phyloP scores from a whole-genome alignment of 495 filamentous ascomycete genomes.

The Xylaria scruposa region DNA sequence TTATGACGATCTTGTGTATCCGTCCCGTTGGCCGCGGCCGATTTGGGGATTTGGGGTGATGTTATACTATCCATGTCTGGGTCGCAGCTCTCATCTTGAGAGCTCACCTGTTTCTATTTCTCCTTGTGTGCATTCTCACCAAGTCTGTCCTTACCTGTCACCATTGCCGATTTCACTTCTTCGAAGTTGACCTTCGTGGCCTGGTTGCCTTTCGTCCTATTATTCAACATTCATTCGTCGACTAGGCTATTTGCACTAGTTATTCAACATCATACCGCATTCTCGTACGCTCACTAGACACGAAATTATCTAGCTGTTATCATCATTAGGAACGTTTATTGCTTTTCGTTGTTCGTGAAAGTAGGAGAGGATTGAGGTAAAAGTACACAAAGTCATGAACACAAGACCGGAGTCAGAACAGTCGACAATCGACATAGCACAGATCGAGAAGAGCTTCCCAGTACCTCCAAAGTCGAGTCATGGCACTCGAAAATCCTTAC shows the following conservation, averaged over 20 bases:
- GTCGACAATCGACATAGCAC: conserved; percentile 32
- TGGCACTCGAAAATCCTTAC: conserved; percentile 36
- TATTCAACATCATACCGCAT: neutral
- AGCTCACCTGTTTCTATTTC: conserved; percentile 12
- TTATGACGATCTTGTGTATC: conserved; percentile 1
- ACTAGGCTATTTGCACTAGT: neutral
- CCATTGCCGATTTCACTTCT: conserved; percentile 34
- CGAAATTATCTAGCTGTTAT: neutral
- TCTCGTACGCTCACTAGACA: neutral
- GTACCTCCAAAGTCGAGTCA: conserved; percentile 27
- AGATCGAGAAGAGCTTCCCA: conserved; percentile 32
- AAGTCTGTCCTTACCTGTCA: conserved; percentile 16
- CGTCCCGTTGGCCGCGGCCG: neutral
- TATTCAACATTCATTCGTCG: conserved; percentile 2
- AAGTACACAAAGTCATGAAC: conserved; percentile 12
- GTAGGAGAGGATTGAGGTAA: neutral
- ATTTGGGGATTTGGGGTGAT: neutral
- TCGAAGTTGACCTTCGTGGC: conserved; percentile 44
- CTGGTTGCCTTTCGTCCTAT: conserved; percentile 35
- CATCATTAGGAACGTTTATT: neutral
- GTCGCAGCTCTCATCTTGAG: neutral
- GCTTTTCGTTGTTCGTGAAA: neutral
- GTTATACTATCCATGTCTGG: neutral
- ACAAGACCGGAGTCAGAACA: conserved; percentile 29
- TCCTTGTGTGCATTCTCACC: conserved; percentile 18